Evolutionary conservation across 768 basidiomycete species (phyloP), one percentile per base, ranked within the genome.

Genomic region (Trametes gibbosa): DNA sequence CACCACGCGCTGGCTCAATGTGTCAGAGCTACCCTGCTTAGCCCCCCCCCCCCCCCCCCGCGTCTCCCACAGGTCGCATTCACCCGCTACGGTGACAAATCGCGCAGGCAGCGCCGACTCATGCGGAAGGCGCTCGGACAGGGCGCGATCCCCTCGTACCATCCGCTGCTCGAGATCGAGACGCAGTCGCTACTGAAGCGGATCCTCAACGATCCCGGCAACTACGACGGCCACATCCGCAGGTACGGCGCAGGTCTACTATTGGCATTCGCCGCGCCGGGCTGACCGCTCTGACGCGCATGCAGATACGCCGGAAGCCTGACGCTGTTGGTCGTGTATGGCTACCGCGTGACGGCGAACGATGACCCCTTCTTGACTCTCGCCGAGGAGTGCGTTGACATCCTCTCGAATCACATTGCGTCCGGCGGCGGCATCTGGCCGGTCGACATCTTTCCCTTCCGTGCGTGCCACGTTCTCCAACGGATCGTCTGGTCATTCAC

Each of bases 261-360:
- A 21, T 17, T 16, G 21, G 32, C 17, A 14, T 17, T 53, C 19
- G 5, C 21, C 46, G 8, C n/a, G 29, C 8, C 5, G 13, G 41
- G 16, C 13, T 45, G 21, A 24, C 23, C 23, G 43, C 35, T 34
- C 25, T 21, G 8, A 3, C n/a, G 0, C 12, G 74, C 74, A 10
- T 5, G 73, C 69, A 67, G 84, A 74, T 64, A 79, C 77, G 72
- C 68, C 73, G 85, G 86, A 67, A 77, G 51, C 70, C 77, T 71
- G 77, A 86, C 81, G 13, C 59, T 78, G n/a, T 75, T 78, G 48
- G 82, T 85, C 41, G 76, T 87, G 8, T 90, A 90, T 52, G 87
- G 87, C 12, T 83, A 89, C 64, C 73, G 75, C 39, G 75, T 73
- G 49, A 63, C 70, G 43, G 64, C 70, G 2, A 74, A 72, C 50